Conservation (phyloP, 1,284 basidiomycete genomes). For the Golubevia sp. region DNA sequence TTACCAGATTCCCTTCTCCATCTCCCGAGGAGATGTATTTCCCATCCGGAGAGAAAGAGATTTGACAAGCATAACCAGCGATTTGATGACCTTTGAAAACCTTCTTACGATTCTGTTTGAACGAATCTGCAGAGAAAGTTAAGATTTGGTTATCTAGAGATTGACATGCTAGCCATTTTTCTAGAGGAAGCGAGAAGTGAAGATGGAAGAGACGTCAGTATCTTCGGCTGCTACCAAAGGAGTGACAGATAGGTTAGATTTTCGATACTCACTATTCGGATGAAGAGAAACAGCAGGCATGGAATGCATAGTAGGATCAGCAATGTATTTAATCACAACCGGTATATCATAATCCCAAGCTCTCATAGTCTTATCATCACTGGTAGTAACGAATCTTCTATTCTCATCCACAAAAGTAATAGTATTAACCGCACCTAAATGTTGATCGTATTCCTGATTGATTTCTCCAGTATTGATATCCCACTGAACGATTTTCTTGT, state of each 20-base stretch:
- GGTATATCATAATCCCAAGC: slow-evolving; percentile 60
- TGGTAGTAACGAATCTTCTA: slow-evolving; percentile 56
- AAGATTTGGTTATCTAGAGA: slow-evolving; percentile 54
- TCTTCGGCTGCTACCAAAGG: not conserved
- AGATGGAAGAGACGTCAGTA: not conserved
- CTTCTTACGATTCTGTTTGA: slow-evolving; percentile 53
- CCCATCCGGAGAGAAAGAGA: slow-evolving; percentile 53
- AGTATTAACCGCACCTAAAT: slow-evolving; percentile 52
- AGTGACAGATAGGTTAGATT: not conserved
- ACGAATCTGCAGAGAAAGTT: slow-evolving; percentile 43
- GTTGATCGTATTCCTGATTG: slow-evolving; percentile 54
- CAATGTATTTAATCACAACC: slow-evolving; percentile 57
- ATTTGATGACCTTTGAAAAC: slow-evolving; percentile 51
- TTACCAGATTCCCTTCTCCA: slow-evolving; percentile 50
- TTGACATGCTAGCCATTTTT: slow-evolving; percentile 51
- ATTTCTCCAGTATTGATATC: slow-evolving; percentile 31
- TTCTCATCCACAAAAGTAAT: slow-evolving; percentile 56
- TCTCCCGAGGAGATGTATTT: slow-evolving; percentile 51
- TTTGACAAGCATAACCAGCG: slow-evolving; percentile 48
- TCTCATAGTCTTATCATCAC: slow-evolving; percentile 59
- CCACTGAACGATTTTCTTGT: slow-evolving; percentile 17
- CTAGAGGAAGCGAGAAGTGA: slow-evolving; percentile 3
- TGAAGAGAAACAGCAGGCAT: slow-evolving; percentile 48
- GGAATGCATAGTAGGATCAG: slow-evolving; percentile 56
- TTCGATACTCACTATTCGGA: slow-evolving; percentile 18